Base-by-base conservation (phyloP, 805 yeast genomes). In the Starmerella floris region DNA sequence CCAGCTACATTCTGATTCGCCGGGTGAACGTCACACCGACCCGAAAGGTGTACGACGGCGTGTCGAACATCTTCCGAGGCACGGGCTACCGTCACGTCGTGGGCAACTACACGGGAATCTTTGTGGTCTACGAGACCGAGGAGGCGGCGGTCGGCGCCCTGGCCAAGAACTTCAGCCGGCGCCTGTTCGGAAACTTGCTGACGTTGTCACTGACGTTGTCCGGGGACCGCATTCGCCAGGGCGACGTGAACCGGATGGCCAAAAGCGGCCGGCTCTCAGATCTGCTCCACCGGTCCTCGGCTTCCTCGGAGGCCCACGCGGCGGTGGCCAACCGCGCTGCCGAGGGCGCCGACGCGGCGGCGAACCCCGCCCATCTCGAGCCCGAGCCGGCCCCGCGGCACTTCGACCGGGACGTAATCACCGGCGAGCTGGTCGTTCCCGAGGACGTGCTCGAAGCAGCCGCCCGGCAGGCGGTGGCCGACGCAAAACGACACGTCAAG, bases 1-100 rank as follows among this genome's bases (percentile, higher is more conserved):
- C 44, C 16, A 34, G 31, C 15, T 46, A 46, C 39, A 38, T 46
- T n/a, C 21, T 46, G 4, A 21, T 46, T 11, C 39, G 44, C 11
- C 32, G 19, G 9, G 17, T 11, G 23, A 13, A n/a, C 11, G 11
- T 33, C 5, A 21, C 26, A n/a, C 33, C 23, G 4, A 22, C 20
- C 5, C 30, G 2, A 25, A 31, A 16, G 20, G 16, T 22, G 10
- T 33, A 21, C 16, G 20, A 35, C 15, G 43, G 37, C 19, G 30
- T 43, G 2, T 23, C 42, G 13, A 13, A 35, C 11, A 9, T 33
- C 16, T 40, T 46, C 32, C 10, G 25, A 5, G 34, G 6, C 23
- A 31, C 37, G 22, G 17, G 15, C 1, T 17, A 36, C 20, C 3
- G 13, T n/a, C 44, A 26, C 19, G 37, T 46, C 11, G 40, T 34